A percentile compares a stretch with the other conserved stretches of the same genome.
Conservation (phyloP, 176 grass and related monocot species). For the Cocos nucifera region DNA sequence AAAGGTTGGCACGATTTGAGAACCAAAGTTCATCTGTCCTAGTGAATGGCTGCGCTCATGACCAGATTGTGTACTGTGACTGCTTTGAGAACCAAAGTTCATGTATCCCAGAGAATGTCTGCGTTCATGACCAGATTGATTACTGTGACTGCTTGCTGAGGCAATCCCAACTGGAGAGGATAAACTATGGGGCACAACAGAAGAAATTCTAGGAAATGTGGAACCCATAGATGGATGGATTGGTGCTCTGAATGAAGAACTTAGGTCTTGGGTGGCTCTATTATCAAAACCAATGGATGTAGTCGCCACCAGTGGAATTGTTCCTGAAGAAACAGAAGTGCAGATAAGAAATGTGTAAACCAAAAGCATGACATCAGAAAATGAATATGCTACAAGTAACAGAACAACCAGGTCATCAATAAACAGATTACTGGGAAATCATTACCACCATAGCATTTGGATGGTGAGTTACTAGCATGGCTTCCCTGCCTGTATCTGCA, state of each 20-base stretch:
- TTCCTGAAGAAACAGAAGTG: slow-evolving; percentile 1
- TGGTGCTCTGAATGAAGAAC: slow-evolving; percentile 37
- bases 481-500: slow-evolving; percentile 39
- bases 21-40: slow-evolving; percentile 48
- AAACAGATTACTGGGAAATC: neutral
- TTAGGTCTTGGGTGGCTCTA: slow-evolving; percentile 41
- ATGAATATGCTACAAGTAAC: too few species aligned
- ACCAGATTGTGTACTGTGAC: too few species aligned
- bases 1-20: slow-evolving; percentile 46
- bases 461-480: slow-evolving; percentile 38
- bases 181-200: slow-evolving; percentile 49
- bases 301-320: slow-evolving; percentile 3
- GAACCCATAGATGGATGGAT: slow-evolving; percentile 49
- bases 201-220: slow-evolving; percentile 54
- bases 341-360: too few species aligned
- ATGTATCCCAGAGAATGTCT: too few species aligned
- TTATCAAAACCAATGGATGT: slow-evolving; percentile 48
- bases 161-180: slow-evolving; percentile 59
- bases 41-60: slow-evolving; percentile 57
- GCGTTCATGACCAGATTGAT: slow-evolving; percentile 14
- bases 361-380: too few species aligned
- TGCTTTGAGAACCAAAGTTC: slow-evolving; percentile 50
- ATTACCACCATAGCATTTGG: slow-evolving; percentile 43
- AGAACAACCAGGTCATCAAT: too few species aligned
- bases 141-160: slow-evolving; percentile 30